Evolutionary conservation across 768 basidiomycete genomes (phyloP), one percentile per base, ranked within the genome.

Genomic region (Hygrophorus pudorinus): DNA sequence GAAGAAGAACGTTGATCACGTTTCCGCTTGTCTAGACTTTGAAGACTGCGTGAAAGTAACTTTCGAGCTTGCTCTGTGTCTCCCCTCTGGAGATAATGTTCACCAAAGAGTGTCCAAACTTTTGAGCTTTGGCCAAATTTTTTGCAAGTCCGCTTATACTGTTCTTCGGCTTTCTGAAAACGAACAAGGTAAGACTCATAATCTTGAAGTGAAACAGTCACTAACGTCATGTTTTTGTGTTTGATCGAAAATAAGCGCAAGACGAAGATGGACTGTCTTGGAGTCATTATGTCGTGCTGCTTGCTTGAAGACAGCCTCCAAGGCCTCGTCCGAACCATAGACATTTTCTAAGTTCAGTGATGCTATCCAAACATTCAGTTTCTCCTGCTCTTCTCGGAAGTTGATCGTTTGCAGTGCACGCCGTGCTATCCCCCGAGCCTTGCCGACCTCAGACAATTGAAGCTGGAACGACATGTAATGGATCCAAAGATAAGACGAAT

Each of bases 401-500:
- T 74, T 85, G 65, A 99, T 98, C 9, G 82, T 83, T 48, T 76
- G 70, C 36, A 97, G 69, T 4, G 92, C 94, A 17, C 88, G 79
- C 42, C 78, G 75, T 38, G 81, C 93, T 41, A 92, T 81, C 58
- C 85, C 81, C 35, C 91, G 76, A 11, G 94, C 96, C 62, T 93
- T 96, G 55, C 92, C 93, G 44, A 96, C 69, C 64, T 99, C 94
- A 24, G 93, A 89, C n/a, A 99, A 75, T 52, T 91, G 91, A 9
- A 98, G 70, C 55, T 93, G 90, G 77, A 97, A 94, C 7, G 96
- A 94, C 91, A 99, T 98, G 62, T 92, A 99, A 61, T 97, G 93
- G 47, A 99, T 82, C 96, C 96, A 99, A 28, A 98, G 73, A 64
- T 85, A 96, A 0, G 96, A 98, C 5, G 93, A 98, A 59, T 96